Evolutionary conservation across 1,284 basidiomycete genomes (phyloP).

Genomic region (Veloboletus limbatus): DNA sequence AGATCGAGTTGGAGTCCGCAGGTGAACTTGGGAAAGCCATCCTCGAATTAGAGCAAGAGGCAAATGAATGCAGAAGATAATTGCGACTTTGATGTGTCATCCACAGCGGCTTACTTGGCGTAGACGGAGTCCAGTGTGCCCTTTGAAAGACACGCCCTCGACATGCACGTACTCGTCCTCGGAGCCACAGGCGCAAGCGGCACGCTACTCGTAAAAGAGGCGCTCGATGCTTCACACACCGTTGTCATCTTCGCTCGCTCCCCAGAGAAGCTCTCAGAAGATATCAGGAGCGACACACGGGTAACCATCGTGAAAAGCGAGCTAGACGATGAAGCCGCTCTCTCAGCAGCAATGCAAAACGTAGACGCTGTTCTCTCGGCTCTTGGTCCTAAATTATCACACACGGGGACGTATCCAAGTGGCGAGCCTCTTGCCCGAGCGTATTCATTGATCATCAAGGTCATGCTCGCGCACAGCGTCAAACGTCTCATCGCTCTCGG

Average conservation of each 20-base stretch:
- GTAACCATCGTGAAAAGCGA: conserved; percentile 53
- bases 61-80: no score
- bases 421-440: conserved; percentile 59
- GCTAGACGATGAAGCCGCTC: conserved; percentile 47
- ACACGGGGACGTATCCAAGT: conserved; percentile 39
- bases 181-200: conserved; percentile 63
- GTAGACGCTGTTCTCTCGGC: conserved; percentile 63
- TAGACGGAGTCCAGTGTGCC: no score
- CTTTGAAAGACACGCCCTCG: neutral
- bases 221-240: conserved; percentile 44
- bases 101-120: no score
- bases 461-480: conserved; percentile 51
- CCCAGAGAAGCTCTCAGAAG: conserved; percentile 56
- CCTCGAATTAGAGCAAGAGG: conserved; percentile 42
- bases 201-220: conserved; percentile 49
- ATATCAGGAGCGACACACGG: conserved; percentile 42
- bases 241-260: conserved; percentile 60
- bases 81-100: no score
- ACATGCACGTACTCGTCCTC: conserved; percentile 44
- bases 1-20: conserved; percentile 44
- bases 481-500: conserved; percentile 63
- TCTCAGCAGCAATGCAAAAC: conserved; percentile 51
- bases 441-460: conserved; percentile 50
- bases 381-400: conserved; percentile 49
- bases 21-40: conserved; percentile 56